phyloP scores from a whole-genome alignment of 306 rosid genomes.

The Cucumis melo region DNA sequence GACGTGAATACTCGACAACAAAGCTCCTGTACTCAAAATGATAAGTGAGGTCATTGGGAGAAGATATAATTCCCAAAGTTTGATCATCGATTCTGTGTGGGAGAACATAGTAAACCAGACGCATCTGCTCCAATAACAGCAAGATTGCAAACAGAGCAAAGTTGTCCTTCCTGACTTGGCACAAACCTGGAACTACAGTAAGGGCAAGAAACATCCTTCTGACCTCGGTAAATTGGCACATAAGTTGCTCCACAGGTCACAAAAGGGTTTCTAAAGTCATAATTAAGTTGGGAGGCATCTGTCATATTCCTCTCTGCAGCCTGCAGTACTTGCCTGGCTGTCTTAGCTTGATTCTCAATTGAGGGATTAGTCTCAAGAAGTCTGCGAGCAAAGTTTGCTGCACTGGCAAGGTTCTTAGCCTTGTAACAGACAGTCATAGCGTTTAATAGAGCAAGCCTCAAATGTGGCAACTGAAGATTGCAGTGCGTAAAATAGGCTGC shows the following conservation, averaged over 20 bases:
- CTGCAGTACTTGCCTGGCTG: conserved; percentile 73
- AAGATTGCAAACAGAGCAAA: conserved; percentile 63
- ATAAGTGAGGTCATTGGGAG: background rate
- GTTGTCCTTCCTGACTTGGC: conserved; percentile 43
- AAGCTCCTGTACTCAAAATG: background rate
- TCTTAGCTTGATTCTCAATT: conserved; percentile 61
- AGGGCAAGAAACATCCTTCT: conserved; percentile 76
- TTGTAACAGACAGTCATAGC: conserved; percentile 67
- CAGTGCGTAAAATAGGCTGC: conserved; percentile 97
- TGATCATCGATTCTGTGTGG: conserved; percentile 66
- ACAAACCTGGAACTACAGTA: conserved; percentile 84
- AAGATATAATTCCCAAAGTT: conserved; percentile 6
- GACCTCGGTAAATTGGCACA: conserved; percentile 84
- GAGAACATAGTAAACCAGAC: conserved; percentile 72
- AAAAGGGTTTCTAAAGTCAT: conserved; percentile 86
- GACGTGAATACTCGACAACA: background rate
- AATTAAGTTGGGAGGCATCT: conserved; percentile 53
- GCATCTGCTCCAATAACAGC: conserved; percentile 83
- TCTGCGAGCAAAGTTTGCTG: conserved; percentile 77
- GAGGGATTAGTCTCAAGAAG: conserved; percentile 77
- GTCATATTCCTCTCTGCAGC: conserved; percentile 88
- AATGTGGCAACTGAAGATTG: conserved; percentile 81
- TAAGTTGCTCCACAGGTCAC: conserved; percentile 79
- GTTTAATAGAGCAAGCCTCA: conserved; percentile 66
- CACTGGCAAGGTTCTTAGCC: conserved; percentile 77